Base-by-base conservation (phyloP, 2,329 filamentous ascomycete genomes). In the Ascomycota sp. region DNA sequence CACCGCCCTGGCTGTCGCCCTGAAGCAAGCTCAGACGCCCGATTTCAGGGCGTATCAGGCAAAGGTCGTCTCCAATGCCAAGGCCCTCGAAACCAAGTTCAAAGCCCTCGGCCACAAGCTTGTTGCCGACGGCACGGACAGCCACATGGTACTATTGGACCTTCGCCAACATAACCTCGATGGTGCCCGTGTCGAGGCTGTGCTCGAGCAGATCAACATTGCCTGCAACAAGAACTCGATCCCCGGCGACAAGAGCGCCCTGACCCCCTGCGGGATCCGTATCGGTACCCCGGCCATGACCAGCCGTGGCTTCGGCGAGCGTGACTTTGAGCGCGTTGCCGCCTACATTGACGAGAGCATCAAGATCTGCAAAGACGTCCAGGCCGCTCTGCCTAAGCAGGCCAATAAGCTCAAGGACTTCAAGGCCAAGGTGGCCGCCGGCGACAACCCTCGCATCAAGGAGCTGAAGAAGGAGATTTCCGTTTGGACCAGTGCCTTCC, bases 391-490 rank as follows among this genome's bases (percentile, higher is more conserved):
- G 21, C 86, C 89, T 56, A 93, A 93, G 73, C 79, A 89, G 59
- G 82, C 81, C 50, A 98, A 95, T 74, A 93, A 91, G 74, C 80
- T 92, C 57, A 95, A 95, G 75, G 89, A 98, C 67, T 95, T 98
- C 77, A 91, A 86, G 69, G 74, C 72, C 54, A 86, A 82, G 70
- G 81, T 92, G 40, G 71, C 78, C 37, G 62, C 66, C 44, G 84
- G 82, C 42, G 69, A 76, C 50, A 66, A 92, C 33, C 58, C 70
- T 39, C 79, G 84, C 64, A 86, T 98, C 60, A 74, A 78, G 54
- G 69, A 67, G 45, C 68, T 92, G 54, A 79, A 75, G 64, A 77
- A 82, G 64, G 86, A 95, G 68, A 83, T 98, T 54, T 66, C 81
- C 32, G 61, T 61, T 33, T 98, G 86, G 86, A 81, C 80, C 52